These are phyloP conservation scores for Puccinia novopanici DNA, from an alignment of 1,284 basidiomycete species.

Conservation along the genomic window DNA sequence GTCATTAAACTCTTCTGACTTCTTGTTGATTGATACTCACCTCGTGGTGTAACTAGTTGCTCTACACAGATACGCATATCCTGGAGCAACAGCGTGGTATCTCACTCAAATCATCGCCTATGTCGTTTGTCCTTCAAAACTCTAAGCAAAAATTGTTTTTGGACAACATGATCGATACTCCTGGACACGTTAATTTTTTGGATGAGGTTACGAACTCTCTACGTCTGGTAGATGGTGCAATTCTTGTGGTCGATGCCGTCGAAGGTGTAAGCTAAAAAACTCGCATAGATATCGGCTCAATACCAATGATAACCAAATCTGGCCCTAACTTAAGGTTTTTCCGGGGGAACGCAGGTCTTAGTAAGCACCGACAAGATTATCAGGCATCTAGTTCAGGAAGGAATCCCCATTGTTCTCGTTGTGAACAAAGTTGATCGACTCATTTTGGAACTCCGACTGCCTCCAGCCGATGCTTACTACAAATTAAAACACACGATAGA, in stretches of 20 bases:
- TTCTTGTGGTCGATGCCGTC: slow-evolving; percentile 91
- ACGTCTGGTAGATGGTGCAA: slow-evolving; percentile 85
- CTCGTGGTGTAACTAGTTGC: slow-evolving; percentile 64
- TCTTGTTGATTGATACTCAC: slow-evolving; percentile 15
- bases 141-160: slow-evolving; percentile 90
- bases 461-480: slow-evolving; percentile 94
- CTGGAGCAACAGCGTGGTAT: slow-evolving; percentile 85
- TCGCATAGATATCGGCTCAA: slow-evolving; percentile 8
- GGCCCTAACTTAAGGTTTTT: slow-evolving; percentile 49
- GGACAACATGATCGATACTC: slow-evolving; percentile 92
- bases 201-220: slow-evolving; percentile 91
- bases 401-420: slow-evolving; percentile 85
- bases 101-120: slow-evolving; percentile 93
- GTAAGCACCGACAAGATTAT: slow-evolving; percentile 82
- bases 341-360: slow-evolving; percentile 68
- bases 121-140: slow-evolving; percentile 86
- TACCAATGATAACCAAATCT: neutral
- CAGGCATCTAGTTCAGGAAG: slow-evolving; percentile 82
- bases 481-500: slow-evolving; percentile 99
- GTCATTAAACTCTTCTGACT: slow-evolving; percentile 53
- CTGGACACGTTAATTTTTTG: slow-evolving; percentile 95
- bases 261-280: slow-evolving; percentile 72
- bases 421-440: slow-evolving; percentile 98
- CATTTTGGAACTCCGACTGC: slow-evolving; percentile 92
- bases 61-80: slow-evolving; percentile 93